phyloP scores from a whole-genome alignment of 768 basidiomycete species.

The Leucosporidium creatinivorum region DNA sequence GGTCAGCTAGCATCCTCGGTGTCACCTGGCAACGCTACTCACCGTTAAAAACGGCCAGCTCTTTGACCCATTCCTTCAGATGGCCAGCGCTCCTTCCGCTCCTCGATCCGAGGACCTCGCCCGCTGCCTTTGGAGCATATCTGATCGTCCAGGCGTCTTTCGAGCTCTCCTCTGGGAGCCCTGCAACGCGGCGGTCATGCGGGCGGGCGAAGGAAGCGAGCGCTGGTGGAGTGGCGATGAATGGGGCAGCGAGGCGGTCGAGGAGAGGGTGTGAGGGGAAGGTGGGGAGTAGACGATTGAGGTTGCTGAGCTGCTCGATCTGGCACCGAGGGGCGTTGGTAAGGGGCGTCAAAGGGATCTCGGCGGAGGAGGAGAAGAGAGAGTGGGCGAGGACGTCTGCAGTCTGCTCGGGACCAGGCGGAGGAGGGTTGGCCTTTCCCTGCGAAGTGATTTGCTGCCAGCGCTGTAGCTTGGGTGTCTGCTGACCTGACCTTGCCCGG shows the following conservation, averaged over 20 bases:
- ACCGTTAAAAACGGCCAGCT: slow-evolving; percentile 54
- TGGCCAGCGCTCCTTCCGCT: slow-evolving; percentile 64
- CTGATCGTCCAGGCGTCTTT: slow-evolving; percentile 63
- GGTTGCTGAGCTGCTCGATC: not conserved
- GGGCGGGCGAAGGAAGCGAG: not conserved
- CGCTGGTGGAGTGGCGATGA: not conserved
- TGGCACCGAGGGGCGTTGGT: not conserved
- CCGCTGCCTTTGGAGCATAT: slow-evolving; percentile 66
- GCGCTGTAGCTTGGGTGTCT: not conserved
- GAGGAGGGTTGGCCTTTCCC: not conserved
- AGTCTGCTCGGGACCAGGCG: not conserved
- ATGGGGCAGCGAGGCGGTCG: slow-evolving; percentile 10
- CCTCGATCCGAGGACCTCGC: slow-evolving; percentile 59
- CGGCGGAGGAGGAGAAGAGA: not conserved
- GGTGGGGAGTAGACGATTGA: slow-evolving; percentile 1
- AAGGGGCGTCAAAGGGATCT: not conserved
- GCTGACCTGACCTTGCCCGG: not conserved
- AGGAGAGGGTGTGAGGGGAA: slow-evolving; percentile 16
- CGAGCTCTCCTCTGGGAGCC: not conserved
- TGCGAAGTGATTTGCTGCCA: not conserved
- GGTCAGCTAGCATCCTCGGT: not conserved
- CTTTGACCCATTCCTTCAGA: slow-evolving; percentile 68
- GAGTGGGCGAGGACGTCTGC: not conserved
- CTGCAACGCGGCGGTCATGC: not conserved
- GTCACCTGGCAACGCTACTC: no score